Evolutionary conservation across 805 yeast species (phyloP), one percentile per base, ranked within the genome.

Genomic region (Starmerella sp.): DNA sequence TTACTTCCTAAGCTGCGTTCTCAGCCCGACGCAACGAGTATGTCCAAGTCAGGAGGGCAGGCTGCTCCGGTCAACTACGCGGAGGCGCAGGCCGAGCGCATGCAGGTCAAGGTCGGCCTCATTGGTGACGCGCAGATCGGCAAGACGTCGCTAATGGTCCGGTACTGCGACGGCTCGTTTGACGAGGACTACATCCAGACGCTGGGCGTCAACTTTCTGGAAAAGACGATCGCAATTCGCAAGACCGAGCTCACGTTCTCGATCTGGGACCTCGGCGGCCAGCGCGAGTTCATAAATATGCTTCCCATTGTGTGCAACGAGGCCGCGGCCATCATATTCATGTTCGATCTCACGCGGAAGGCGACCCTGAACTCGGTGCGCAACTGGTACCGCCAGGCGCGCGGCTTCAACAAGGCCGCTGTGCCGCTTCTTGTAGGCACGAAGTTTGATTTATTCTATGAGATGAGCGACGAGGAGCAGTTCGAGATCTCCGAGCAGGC

Each of bases 81-180:
- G 14, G 58, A 54, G 30, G 51, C 57, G 22, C 66, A 65, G 54
- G 44, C 60, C 14, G 63, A 62, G 39, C 63, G 60, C 36, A 67
- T 69, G 46, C 67, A 70, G 37, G 65, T 91, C 48, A 93, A 91
- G 64, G 89, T 91, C 17, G 97, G 97, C 3, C 78, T 91, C 48
- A 80, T 91, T 50, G 98, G 98, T 6, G 97, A 91, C 69, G 95
- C 96, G 2, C 95, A 88, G 65, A 89, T 90, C 6, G 98, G 98
- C 5, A 91, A 91, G 66, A 91, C 98, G 0, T 87, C 97, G 6
- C 71, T 91, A 56, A 90, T 91, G 97, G 96, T 90, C 29, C 89
- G 91, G 66, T 91, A 90, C 67, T 96, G 91, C n/a, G 96, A 91
- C 66, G 95, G 95, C 53, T 80, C 86, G 36, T 91, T 86, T 67